Evolutionary conservation across 257 asterid genomes (phyloP), one percentile per base, ranked within the genome.

Genomic region (Penstemon davidsonii): DNA sequence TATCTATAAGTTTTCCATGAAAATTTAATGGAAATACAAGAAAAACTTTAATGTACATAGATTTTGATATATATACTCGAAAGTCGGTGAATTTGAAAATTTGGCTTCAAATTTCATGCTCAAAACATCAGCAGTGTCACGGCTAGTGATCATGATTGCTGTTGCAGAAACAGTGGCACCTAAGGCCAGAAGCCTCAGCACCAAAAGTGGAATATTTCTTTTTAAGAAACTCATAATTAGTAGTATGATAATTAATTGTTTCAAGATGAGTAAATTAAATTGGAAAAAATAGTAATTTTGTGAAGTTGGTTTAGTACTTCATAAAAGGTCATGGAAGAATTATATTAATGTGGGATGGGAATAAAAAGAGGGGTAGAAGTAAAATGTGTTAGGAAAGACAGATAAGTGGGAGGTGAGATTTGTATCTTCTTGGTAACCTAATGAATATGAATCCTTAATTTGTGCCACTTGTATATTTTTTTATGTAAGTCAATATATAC

Each of bases 101-200:
- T 83, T 87, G 69, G 96, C 96, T 61, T 87, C 82, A 61, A 92
- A 92, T 11, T 86, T 80, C 84, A 92, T 73, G 75, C 79, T 78
- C 37, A 87, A 70, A 64, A 87, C 84, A 19, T 70, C 73, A 41
- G 89, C 83, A 44, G 96, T 47, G 63, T 92, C 98, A 8, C 66
- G 86, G 81, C 86, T 84, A 0, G 96, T 81, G 68, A 81, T 67
- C 96, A 87, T 92, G 52, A 85, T 55, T 50, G 84, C 74, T 1
- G 76, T 61, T 4, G 96, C 96, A 11, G 83, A 41, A 25, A 82
- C 82, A 1, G 85, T 37, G 47, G 89, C 95, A 5, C 79, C 95
- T 47, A 92, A 79, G 53, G 95, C 98, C 38, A 92, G 15, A 45
- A 92, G 87, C 89, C 96, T 82, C 6, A 87, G 82, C 71, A 87